A percentile compares a stretch with the other conserved stretches of the same genome.
Conservation (phyloP, 2,329 filamentous ascomycete genomes). For the Colletotrichum sp. region DNA sequence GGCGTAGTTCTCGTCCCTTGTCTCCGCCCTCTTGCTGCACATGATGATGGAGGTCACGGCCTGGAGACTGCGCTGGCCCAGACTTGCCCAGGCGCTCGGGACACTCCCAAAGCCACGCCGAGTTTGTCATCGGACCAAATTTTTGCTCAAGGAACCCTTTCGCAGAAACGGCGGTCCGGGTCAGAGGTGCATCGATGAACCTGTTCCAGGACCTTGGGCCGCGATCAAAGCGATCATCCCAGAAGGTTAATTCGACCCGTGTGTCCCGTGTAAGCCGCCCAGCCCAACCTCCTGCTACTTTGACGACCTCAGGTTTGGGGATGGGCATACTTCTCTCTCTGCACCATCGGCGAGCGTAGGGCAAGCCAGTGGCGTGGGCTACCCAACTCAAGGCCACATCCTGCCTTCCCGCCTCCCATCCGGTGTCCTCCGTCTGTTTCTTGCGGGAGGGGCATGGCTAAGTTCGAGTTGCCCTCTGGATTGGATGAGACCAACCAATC, state of each 20-base stretch:
- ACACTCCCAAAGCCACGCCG: not conserved
- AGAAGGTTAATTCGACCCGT: slow-evolving; percentile 11
- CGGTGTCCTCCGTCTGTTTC: slow-evolving; percentile 14
- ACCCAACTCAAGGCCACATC: not conserved
- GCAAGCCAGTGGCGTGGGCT: not conserved
- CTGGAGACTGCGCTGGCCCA: slow-evolving; percentile 5
- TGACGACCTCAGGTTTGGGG: not conserved
- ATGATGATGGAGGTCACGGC: not conserved
- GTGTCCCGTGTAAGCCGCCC: slow-evolving; percentile 1
- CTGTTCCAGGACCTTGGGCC: slow-evolving; percentile 7
- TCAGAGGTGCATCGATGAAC: slow-evolving; percentile 2
- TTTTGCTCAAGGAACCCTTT: not conserved
- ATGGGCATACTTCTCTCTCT: not conserved
- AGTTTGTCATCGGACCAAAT: slow-evolving; percentile 9
- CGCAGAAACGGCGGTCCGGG: not conserved
- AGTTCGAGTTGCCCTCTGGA: not conserved
- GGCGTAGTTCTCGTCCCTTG: not conserved
- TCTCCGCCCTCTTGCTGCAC: not conserved
- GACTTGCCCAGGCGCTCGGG: not conserved
- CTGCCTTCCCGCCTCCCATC: slow-evolving; percentile 3
- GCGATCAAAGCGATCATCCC: slow-evolving; percentile 5
- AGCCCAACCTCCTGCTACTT: not conserved
- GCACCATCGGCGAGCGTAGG: not conserved
- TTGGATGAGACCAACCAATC: slow-evolving; percentile 1
- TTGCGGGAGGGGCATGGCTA: not conserved